Base-by-base conservation (phyloP, 257 asterid species). In the Salvia splendens region DNA sequence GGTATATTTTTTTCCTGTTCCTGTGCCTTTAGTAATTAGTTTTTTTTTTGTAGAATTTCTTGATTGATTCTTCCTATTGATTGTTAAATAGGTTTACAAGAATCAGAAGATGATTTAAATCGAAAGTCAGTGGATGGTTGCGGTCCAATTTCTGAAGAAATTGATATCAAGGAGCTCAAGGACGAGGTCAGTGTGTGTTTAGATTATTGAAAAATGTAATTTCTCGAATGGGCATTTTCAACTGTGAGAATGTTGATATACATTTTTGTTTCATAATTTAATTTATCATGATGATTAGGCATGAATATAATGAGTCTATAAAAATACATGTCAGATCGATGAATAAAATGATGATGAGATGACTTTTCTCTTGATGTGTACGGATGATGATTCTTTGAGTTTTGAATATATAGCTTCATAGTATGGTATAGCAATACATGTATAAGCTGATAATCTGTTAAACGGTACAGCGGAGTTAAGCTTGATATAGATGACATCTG, bases 151-250 rank as follows among this genome's bases (percentile, higher is more conserved):
- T 36, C 41, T 0, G 75, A 77, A 61, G 85, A 68, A 28, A 64
- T 47, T 72, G 79, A 72, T 47, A 51, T 69, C 30, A 74, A 68
- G 64, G 80, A 71, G 74, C 76, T 77, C 36, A 72, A 72, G 69
- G 62, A 81, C 17, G 85, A 81, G 85, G 85, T 81, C 55, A 36
- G 77, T 42, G 17, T 69, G 49, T 20, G 43, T 51, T 50, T 56
- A 11, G 11, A 53, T 72, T 62, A 52, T 69, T 16, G 55, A 40
- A 58, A 43, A 8, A 7, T 49, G 1, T 33, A 46, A 14, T 41
- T 28, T 69, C 5, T 16, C 8, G 28, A 24, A 48, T 69, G 47
- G 64, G 3, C 4, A 12, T 33, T 54, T 36, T 49, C 46, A 8
- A 48, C 59, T 59, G 0, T 15, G 38, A 8, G 59, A 52, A 45